phyloP scores from a whole-genome alignment of 192 early-diverging fungal species.

The Rhizophlyctis rosea region DNA sequence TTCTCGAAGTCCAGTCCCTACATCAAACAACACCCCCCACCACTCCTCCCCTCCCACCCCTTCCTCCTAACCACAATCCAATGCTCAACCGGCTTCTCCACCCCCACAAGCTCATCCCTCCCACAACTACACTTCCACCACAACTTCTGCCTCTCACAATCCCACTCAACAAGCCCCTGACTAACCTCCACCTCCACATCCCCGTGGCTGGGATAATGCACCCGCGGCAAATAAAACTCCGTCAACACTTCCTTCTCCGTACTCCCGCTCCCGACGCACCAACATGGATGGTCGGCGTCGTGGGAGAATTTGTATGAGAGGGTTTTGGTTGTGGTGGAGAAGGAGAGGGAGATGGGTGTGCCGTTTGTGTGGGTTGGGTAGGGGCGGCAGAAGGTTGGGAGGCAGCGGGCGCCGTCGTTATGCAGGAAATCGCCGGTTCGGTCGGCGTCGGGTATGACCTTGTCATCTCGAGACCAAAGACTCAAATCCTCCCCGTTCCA shows the following conservation, averaged over 20 bases:
- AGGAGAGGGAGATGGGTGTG: conserved; percentile 14
- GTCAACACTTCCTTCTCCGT: conserved; percentile 2
- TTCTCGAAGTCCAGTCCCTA: no score
- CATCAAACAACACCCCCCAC: no score
- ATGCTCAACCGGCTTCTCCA: no score
- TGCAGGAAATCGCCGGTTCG: conserved; percentile 1
- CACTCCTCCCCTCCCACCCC: no score
- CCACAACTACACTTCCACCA: conserved; percentile 4
- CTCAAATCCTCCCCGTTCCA: conserved; percentile 82
- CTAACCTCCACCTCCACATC: conserved; percentile 14
- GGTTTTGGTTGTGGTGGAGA: conserved; percentile 19
- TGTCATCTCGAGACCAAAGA: conserved; percentile 24
- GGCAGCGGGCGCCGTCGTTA: conserved; percentile 36
- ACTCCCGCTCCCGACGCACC: no score
- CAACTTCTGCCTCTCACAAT: background rate
- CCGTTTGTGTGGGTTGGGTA: conserved; percentile 34
- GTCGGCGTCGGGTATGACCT: conserved; percentile 1
- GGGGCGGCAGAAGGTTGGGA: conserved; percentile 34
- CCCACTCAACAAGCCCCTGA: background rate
- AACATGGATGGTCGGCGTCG: no score
- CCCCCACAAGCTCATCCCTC: no score
- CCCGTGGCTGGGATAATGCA: conserved; percentile 19
- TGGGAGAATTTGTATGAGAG: conserved; percentile 35
- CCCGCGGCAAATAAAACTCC: conserved; percentile 25
- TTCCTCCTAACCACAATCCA: no score